Conservation (phyloP, 257 asterid species). For the Lithospermum erythrorhizon region DNA sequence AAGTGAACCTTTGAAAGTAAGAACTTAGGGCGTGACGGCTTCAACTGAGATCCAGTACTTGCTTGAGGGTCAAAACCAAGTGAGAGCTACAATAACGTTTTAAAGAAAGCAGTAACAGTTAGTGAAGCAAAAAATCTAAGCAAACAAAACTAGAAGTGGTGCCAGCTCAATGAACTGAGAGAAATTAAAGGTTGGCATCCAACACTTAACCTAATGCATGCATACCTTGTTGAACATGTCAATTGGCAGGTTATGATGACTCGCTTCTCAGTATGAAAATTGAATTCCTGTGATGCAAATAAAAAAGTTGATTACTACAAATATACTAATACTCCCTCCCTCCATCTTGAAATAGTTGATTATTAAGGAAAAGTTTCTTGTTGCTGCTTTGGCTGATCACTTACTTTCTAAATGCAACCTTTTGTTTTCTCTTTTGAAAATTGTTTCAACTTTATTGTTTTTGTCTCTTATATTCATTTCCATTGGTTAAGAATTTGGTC, state of each 20-base stretch:
- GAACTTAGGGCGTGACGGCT: slow-evolving; percentile 25
- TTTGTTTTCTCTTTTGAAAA: no score
- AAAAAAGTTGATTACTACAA: slow-evolving; percentile 5
- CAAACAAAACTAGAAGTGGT: background rate
- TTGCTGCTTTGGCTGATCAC: no score
- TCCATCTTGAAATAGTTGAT: no score
- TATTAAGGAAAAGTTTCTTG: no score
- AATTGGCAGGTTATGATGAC: slow-evolving; percentile 49
- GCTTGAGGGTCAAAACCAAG: slow-evolving; percentile 46
- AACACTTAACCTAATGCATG: slow-evolving; percentile 1
- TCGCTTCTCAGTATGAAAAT: slow-evolving; percentile 57
- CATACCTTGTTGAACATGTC: slow-evolving; percentile 79
- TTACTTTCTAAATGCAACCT: no score
- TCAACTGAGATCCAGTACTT: slow-evolving; percentile 25
- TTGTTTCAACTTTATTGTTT: no score
- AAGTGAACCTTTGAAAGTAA: slow-evolving; percentile 49
- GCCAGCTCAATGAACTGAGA: no score
- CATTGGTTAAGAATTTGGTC: no score
- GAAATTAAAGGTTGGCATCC: slow-evolving; percentile 1
- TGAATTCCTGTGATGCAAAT: slow-evolving; percentile 51
- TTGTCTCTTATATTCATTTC: no score
- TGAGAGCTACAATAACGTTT: slow-evolving; percentile 47
- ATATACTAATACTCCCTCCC: no score
- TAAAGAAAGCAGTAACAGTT: slow-evolving; percentile 7
- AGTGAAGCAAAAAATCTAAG: background rate